phyloP scores from a whole-genome alignment of 2,329 filamentous ascomycete genomes.

The Samsoniella hepiali region DNA sequence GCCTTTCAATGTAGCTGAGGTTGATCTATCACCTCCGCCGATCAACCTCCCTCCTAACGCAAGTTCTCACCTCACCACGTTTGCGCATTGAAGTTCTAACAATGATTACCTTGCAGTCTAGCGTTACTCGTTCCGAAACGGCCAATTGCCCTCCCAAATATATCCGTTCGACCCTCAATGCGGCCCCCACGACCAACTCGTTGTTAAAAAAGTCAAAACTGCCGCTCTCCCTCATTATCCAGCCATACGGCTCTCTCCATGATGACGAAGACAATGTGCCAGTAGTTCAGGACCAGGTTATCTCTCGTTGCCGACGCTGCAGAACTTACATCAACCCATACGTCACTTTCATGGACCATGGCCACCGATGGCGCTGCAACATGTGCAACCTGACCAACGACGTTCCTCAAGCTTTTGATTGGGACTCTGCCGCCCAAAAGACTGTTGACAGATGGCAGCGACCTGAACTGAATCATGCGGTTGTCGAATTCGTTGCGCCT shows the following conservation, averaged over 20 bases:
- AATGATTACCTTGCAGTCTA: constrained; percentile 54
- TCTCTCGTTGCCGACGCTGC: constrained; percentile 92
- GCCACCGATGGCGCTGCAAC: constrained; percentile 97
- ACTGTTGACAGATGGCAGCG: constrained; percentile 88
- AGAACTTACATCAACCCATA: constrained; percentile 98
- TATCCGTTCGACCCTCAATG: constrained; percentile 91
- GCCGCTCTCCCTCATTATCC: constrained; percentile 91
- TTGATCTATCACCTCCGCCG: constrained; percentile 86
- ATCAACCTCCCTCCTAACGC: constrained; percentile 91
- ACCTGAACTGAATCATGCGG: constrained; percentile 90
- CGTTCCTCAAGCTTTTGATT: constrained; percentile 98
- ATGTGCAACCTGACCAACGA: constrained; percentile 99
- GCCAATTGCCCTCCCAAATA: constrained; percentile 94
- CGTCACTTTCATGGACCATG: constrained; percentile 92
- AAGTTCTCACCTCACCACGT: constrained; percentile 39
- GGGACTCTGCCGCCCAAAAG: constrained; percentile 90
- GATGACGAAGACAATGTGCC: constrained; percentile 89
- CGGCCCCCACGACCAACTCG: constrained; percentile 86
- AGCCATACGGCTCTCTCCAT: constrained; percentile 89
- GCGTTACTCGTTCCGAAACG: constrained; percentile 84
- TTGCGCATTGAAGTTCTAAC: constrained; percentile 36
- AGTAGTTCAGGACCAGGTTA: constrained; percentile 93
- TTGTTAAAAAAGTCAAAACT: constrained; percentile 95
- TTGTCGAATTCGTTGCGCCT: constrained; percentile 95
- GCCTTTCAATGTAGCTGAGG: constrained; percentile 89